These are phyloP conservation scores for Umbelopsis sp. DNA, from an alignment of 192 early-diverging fungal species.

Conservation along the genomic window DNA sequence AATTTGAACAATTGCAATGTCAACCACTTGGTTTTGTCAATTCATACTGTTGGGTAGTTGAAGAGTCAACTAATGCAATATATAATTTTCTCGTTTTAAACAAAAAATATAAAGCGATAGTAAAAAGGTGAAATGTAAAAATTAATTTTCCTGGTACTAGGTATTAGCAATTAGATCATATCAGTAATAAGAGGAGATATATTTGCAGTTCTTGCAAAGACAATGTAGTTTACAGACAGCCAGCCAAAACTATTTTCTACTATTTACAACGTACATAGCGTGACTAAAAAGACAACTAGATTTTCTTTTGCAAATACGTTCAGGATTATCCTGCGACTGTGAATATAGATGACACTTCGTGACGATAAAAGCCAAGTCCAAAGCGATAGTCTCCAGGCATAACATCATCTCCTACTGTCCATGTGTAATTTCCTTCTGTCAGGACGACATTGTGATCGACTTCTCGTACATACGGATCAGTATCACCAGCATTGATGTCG, in stretches of 20 bases:
- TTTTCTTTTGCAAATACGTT: not conserved
- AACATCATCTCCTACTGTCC: constrained; percentile 17
- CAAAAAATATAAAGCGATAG: too few species aligned
- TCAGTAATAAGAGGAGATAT: too few species aligned
- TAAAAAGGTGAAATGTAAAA: not conserved
- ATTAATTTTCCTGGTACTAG: not conserved
- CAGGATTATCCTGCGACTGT: not conserved
- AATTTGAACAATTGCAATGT: constrained; percentile 15
- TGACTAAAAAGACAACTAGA: too few species aligned
- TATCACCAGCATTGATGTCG: not conserved
- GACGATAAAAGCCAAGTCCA: constrained; percentile 23
- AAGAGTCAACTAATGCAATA: not conserved
- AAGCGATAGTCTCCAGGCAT: constrained; percentile 15
- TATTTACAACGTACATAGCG: not conserved
- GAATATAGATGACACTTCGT: constrained; percentile 16
- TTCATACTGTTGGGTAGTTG: not conserved
- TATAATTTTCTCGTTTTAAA: too few species aligned
- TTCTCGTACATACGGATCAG: constrained; percentile 1
- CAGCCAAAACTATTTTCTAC: too few species aligned
- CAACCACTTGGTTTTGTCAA: not conserved
- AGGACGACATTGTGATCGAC: constrained; percentile 18
- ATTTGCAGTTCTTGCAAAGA: too few species aligned
- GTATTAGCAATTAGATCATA: too few species aligned
- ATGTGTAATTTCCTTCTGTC: constrained; percentile 17
- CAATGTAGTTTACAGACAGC: too few species aligned